Conservation (phyloP, 495 filamentous ascomycete genomes). For the Glarea lozoyensis region DNA sequence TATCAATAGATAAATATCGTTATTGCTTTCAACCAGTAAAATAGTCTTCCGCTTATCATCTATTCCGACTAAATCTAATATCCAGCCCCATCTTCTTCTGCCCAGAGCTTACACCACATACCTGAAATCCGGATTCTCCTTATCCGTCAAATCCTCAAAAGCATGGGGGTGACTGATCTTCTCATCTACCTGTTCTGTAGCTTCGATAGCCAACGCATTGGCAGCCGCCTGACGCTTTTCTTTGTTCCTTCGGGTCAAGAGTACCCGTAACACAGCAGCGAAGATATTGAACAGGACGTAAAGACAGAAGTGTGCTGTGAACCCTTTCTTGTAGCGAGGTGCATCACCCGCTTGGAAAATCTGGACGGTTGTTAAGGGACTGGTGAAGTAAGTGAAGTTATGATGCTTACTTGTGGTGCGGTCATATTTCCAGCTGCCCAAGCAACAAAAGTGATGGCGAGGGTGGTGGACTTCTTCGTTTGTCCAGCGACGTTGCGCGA, state of each 20-base stretch:
- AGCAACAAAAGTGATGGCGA: conserved; percentile 8
- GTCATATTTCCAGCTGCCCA: conserved; percentile 15
- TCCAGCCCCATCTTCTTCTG: no score
- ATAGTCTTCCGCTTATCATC: no score
- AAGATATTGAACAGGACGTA: conserved; percentile 46
- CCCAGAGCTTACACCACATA: conserved; percentile 7
- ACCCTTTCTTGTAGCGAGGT: conserved; percentile 56
- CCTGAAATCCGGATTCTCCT: conserved; percentile 18
- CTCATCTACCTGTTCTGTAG: conserved; percentile 32
- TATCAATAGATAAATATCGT: no score
- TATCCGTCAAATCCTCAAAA: conserved; percentile 19
- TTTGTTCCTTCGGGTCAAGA: conserved; percentile 49
- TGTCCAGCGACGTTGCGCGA: conserved; percentile 14
- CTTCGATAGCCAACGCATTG: conserved; percentile 34
- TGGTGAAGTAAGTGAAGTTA: neutral
- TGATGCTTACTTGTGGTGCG: conserved; percentile 6
- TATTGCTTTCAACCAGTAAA: no score
- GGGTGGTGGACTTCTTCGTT: conserved; percentile 13
- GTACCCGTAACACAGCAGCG: conserved; percentile 50
- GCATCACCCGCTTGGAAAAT: conserved; percentile 16
- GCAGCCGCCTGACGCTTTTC: conserved; percentile 35
- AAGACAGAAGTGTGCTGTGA: conserved; percentile 57
- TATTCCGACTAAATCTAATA: no score
- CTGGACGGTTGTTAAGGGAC: neutral
- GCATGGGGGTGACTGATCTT: conserved; percentile 56